These are phyloP conservation scores for Agaricus sinodeliciosus DNA, from an alignment of 768 basidiomycete species.

Conservation along the genomic window DNA sequence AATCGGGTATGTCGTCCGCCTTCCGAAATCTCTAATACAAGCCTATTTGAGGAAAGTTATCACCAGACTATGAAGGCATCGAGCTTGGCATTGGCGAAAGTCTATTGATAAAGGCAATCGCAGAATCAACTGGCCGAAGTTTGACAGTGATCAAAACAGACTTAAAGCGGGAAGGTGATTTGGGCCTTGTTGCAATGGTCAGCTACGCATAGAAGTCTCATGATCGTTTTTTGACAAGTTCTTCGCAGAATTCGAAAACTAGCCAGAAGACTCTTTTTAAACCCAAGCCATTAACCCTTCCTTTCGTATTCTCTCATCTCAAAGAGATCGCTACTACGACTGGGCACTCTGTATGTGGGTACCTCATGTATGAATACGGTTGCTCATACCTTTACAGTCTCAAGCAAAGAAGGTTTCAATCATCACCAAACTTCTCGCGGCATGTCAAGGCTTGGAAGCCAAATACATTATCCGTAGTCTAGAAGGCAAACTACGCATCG, in stretches of 20 bases:
- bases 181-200: conserved; percentile 96
- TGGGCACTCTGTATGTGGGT: conserved; percentile 63
- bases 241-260: conserved; percentile 78
- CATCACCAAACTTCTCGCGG: conserved; percentile 89
- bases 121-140: conserved; percentile 90
- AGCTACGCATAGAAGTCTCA: conserved; percentile 14
- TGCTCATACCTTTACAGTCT: conserved; percentile 43
- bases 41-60: conserved; percentile 45
- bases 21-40: not conserved
- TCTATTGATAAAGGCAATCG: conserved; percentile 90
- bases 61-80: conserved; percentile 91
- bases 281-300: conserved; percentile 84
- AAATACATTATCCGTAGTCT: conserved; percentile 95
- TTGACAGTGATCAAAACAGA: conserved; percentile 80
- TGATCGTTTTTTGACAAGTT: not conserved
- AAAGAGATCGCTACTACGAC: conserved; percentile 84
- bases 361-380: not conserved
- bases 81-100: conserved; percentile 97
- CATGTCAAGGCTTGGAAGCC: conserved; percentile 87
- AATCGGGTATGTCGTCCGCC: conserved; percentile 61
- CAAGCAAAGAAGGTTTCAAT: conserved; percentile 94
- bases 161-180: conserved; percentile 90
- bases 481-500: conserved; percentile 95
- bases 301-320: conserved; percentile 84
- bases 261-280: conserved; percentile 92